phyloP scores from a whole-genome alignment of 768 basidiomycete genomes.

The Cystofilobasidium bisporidii region DNA sequence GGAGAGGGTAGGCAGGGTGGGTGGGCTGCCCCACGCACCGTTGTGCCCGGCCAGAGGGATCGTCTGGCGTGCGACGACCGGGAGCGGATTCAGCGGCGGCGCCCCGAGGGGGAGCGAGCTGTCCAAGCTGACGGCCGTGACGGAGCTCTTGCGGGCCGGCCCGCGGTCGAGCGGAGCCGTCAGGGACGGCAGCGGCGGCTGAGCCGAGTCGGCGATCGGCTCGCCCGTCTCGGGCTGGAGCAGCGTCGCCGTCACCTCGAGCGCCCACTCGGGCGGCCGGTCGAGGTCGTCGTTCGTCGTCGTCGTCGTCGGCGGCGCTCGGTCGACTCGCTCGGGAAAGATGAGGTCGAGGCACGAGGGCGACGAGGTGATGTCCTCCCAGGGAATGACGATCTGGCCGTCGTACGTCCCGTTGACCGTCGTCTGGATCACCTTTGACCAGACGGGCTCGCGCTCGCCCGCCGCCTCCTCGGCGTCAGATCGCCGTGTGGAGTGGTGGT shows the following conservation, averaged over 20 bases:
- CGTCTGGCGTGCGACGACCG: neutral
- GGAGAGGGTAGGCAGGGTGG: too few species aligned
- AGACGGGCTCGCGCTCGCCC: neutral
- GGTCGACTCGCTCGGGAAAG: slow-evolving; percentile 19
- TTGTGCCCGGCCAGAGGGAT: neutral
- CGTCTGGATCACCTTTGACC: slow-evolving; percentile 14
- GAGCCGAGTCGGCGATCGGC: slow-evolving; percentile 4
- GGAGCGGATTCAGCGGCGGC: neutral
- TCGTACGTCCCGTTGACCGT: slow-evolving; percentile 22
- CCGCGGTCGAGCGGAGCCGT: neutral
- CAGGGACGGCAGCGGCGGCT: neutral
- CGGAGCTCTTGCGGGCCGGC: neutral
- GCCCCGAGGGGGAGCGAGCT: neutral
- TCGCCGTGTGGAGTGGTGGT: neutral
- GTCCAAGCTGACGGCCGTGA: neutral
- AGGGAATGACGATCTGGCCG: slow-evolving; percentile 17
- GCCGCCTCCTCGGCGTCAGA: too few species aligned
- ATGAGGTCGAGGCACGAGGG: slow-evolving; percentile 22
- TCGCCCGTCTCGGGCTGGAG: neutral
- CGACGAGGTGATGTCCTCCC: slow-evolving; percentile 18
- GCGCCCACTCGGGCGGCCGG: slow-evolving; percentile 5
- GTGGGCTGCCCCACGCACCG: neutral
- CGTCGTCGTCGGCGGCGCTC: neutral
- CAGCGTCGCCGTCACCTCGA: slow-evolving; percentile 25
- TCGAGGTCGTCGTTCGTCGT: too few species aligned